Base-by-base conservation (phyloP, 164 flowering plant genomes). In the Tinospora cordifolia region DNA sequence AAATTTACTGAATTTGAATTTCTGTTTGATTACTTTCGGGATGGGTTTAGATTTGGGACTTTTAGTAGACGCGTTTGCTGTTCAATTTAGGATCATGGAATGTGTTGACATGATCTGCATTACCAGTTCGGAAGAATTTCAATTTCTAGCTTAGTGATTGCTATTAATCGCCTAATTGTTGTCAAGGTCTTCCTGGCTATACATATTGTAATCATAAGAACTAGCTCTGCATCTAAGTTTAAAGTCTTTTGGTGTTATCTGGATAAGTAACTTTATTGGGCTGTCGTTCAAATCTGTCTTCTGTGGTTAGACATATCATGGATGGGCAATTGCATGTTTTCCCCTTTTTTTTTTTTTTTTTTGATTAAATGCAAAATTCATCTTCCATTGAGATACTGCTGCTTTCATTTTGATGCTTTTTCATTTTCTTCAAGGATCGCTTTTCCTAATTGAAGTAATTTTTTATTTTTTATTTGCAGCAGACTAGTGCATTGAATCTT, bases 401-500 rank as follows among this genome's bases (percentile, higher is more conserved):
- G 34, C 65, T 7, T 62, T 62, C 14, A 44, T 30, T 44, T 44
- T 44, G 47, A 44, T 10, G 47, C 47, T 30, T 30, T 44, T 5
- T 62, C 69, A 9, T 25, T 25, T 11, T 67, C 47, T 17, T 46
- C 19, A 47, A 19, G 26, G 13, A 34, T 17, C 51, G 54, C 30
- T n/a, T 25, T 38, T 11, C 30, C 9, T 25, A 72, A n/a, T 41
- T 26, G 2, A 19, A 54, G 7, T 66, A 44, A 44, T 14, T 25
- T 39, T 25, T 39, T 27, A 15, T 8, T 1, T 47, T 14, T 73
- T 63, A 54, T 12, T 66, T 40, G 40, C 38, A 63, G 71, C 80
- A 78, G 81, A 70, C 59, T 12, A 51, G 30, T 9, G 59, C 59
- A 54, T 22, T 54, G 4, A 44, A 24, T 34, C 62, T 26, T 30